Base-by-base conservation (phyloP, 306 rosid species). In the Rosa persica region DNA sequence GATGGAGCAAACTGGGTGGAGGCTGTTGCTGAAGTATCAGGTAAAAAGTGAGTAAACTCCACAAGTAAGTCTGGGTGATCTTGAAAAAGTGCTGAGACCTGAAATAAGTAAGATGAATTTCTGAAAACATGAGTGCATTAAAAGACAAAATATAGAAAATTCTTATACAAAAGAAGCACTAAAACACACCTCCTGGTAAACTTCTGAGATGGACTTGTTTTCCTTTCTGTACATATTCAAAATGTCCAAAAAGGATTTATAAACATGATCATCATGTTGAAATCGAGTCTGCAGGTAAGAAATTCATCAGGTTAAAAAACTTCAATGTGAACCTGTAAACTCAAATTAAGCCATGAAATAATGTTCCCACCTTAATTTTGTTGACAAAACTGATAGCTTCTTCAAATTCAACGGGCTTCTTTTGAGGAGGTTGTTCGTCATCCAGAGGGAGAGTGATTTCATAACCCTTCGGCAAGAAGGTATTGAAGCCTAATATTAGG, bases 181-280 rank as follows among this genome's bases (percentile, higher is more conserved):
- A 68, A 76, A 74, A 79, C 93, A 52, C 61, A 96, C 99, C 98
- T 96, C 99, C 84, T 85, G 87, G 85, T 90, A 90, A 81, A 91
- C 99, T 79, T 89, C 96, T 9, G 77, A 65, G 74, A 93, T 96
- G 75, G 96, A 78, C 87, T 91, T 96, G 83, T 82, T 90, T 86
- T 93, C 99, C 88, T 90, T 95, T 84, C 98, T 90, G 92, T 96
- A 96, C 98, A 90, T 88, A 75, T 93, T 96, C 88, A 96, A 87
- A 88, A 96, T 90, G 87, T 91, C 99, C 66, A 96, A 82, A 90
- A 96, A 93, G 10, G 98, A 89, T 88, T 96, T 96, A 83, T 93
- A 96, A 78, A 96, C 97, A 67, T 67, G 93, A 76, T 91, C 98
- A 76, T 96, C 98, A 12, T 93, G 94, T 74, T 90, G 97, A 89